Conservation (phyloP, 768 basidiomycete species). For the Tylopilus intermedius region DNA sequence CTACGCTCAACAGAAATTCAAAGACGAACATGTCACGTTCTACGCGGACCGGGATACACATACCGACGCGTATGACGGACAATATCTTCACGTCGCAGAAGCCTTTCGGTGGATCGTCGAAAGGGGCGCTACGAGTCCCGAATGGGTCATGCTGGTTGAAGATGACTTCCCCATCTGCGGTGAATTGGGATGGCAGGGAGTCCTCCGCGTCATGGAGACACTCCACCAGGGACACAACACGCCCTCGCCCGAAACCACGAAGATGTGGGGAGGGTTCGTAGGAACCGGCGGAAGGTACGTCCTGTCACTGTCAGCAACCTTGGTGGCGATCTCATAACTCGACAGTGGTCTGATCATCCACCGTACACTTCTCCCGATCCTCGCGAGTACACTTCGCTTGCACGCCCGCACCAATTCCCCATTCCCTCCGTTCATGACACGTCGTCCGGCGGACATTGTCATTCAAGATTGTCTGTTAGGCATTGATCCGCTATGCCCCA, state of each 20-base stretch:
- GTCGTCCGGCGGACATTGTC: conserved; percentile 36
- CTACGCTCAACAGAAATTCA: conserved; percentile 22
- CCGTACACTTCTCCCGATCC: conserved; percentile 31
- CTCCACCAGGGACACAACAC: conserved; percentile 21
- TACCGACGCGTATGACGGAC: conserved; percentile 23
- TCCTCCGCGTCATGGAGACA: conserved; percentile 31
- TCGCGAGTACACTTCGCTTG: conserved; percentile 28
- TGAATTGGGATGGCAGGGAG: conserved; percentile 32
- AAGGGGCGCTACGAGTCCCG: conserved; percentile 20
- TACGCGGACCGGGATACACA: conserved; percentile 30
- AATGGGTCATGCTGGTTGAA: conserved; percentile 42
- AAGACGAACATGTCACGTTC: conserved; percentile 21
- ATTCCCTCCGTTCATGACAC: conserved; percentile 25
- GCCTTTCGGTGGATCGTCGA: conserved; percentile 35
- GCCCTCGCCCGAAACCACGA: conserved; percentile 11
- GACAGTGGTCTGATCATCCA: conserved; percentile 41
- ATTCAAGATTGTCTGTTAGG: conserved; percentile 42
- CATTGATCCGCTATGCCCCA: conserved; percentile 34
- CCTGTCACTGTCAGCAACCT: background rate
- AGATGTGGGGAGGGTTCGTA: conserved; percentile 35
- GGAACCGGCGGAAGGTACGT: conserved; percentile 39
- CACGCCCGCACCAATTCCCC: conserved; percentile 28
- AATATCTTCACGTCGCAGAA: conserved; percentile 40
- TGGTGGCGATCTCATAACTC: background rate
- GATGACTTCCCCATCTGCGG: conserved; percentile 43